Conservation (phyloP, 768 basidiomycete species). For the Kockovaella imperatae region DNA sequence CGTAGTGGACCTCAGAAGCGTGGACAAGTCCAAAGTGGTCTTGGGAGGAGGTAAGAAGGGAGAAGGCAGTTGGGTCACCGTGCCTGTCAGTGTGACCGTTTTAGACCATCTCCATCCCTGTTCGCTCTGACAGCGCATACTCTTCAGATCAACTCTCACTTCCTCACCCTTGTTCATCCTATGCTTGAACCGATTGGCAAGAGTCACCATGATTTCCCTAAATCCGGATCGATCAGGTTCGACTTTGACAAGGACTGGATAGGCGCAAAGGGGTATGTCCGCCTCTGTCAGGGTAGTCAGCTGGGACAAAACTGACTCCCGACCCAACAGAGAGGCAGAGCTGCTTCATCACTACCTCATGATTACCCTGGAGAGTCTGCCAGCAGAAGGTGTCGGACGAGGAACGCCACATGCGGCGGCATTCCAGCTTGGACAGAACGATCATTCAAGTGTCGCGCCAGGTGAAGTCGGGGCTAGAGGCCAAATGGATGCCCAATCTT, state of each 20-base stretch:
- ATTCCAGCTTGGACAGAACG: no score
- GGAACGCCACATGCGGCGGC: no score
- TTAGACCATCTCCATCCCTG: background rate
- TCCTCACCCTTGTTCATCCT: constrained; percentile 12
- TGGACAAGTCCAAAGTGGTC: constrained; percentile 25
- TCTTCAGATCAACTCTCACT: constrained; percentile 20
- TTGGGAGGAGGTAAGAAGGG: constrained; percentile 27
- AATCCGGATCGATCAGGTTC: constrained; percentile 36
- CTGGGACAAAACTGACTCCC: background rate
- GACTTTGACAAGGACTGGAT: constrained; percentile 44
- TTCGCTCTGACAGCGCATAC: background rate
- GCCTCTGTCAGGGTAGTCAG: background rate
- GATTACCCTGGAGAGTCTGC: constrained; percentile 13
- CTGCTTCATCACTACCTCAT: constrained; percentile 35
- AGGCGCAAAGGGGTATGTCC: constrained; percentile 40
- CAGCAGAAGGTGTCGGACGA: no score
- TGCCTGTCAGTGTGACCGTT: constrained; percentile 4
- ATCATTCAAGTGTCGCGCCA: no score
- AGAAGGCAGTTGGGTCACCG: constrained; percentile 23
- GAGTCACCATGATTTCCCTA: constrained; percentile 9
- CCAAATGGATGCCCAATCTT: no score
- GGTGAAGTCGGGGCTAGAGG: no score
- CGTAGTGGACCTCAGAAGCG: constrained; percentile 11
- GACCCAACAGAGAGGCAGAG: constrained; percentile 29
- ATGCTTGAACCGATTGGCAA: constrained; percentile 8